phyloP scores from a whole-genome alignment of 75 land plant species.

The Ceratopteris richardii region DNA sequence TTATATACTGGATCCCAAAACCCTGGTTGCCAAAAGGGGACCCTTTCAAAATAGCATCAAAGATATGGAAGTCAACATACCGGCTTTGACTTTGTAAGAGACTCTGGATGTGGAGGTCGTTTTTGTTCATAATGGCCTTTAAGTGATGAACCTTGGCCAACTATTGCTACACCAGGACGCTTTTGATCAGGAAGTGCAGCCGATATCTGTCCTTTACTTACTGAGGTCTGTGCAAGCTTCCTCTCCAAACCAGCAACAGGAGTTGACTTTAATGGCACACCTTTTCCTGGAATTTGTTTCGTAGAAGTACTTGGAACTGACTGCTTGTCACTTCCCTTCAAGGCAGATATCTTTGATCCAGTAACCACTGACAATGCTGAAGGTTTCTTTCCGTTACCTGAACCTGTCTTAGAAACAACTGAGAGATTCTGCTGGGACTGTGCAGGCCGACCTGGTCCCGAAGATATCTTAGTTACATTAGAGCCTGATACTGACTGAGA shows the following conservation, averaged over 20 bases:
- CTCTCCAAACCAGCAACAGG: neutral
- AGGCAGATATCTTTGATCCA: neutral
- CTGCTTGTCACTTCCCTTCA: neutral
- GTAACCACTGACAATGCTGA: neutral
- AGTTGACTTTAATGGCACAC: neutral
- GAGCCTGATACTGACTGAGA: neutral
- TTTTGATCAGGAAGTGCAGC: neutral
- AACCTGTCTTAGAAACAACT: neutral
- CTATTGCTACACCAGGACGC: neutral
- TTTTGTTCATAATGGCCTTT: no score
- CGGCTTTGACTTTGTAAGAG: neutral
- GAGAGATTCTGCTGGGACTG: neutral
- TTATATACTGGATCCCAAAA: no score
- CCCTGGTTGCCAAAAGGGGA: no score
- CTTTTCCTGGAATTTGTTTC: neutral
- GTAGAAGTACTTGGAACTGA: neutral
- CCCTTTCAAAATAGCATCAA: no score
- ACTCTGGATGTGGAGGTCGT: no score
- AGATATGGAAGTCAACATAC: neutral
- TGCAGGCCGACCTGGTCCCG: constrained; percentile 7
- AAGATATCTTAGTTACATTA: neutral
- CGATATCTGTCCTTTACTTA: neutral
- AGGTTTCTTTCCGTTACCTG: neutral
- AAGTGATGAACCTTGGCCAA: no score
- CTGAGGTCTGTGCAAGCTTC: neutral